These are phyloP conservation scores for Citrus unshiu DNA, from an alignment of 345 rosid species.

Conservation along the genomic window DNA sequence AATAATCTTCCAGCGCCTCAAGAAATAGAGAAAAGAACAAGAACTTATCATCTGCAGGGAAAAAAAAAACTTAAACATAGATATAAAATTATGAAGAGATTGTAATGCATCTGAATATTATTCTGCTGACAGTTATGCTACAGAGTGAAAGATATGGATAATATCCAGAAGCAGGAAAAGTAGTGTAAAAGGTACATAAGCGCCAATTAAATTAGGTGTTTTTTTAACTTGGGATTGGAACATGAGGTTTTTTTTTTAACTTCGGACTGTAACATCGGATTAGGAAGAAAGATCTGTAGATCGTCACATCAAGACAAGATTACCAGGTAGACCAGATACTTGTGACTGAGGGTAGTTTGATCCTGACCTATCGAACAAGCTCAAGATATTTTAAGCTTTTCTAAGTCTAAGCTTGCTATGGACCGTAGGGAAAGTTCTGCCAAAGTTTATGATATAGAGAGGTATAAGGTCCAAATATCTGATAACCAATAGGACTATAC, in stretches of 20 bases:
- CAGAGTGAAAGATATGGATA: not conserved
- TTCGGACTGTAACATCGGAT: not conserved
- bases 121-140: not conserved
- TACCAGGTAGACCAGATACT: not conserved
- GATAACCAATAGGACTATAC: not conserved
- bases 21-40: conserved; percentile 58
- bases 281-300: not conserved
- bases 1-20: conserved; percentile 68
- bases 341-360: not conserved
- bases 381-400: too few species aligned
- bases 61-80: not conserved
- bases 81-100: not conserved
- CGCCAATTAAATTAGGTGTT: not conserved
- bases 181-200: not conserved
- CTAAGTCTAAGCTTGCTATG: not conserved
- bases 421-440: not conserved
- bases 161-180: not conserved
- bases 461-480: not conserved
- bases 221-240: not conserved
- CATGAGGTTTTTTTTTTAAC: not conserved
- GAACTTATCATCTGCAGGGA: conserved; percentile 72
- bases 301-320: not conserved
- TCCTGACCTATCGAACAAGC: not conserved
- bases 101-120: not conserved
- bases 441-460: not conserved